A percentile compares a stretch with the other conserved stretches of the same genome.
Evolutionary conservation across 140 eudicot species (phyloP).

Genomic region (Oenanthe javanica): DNA sequence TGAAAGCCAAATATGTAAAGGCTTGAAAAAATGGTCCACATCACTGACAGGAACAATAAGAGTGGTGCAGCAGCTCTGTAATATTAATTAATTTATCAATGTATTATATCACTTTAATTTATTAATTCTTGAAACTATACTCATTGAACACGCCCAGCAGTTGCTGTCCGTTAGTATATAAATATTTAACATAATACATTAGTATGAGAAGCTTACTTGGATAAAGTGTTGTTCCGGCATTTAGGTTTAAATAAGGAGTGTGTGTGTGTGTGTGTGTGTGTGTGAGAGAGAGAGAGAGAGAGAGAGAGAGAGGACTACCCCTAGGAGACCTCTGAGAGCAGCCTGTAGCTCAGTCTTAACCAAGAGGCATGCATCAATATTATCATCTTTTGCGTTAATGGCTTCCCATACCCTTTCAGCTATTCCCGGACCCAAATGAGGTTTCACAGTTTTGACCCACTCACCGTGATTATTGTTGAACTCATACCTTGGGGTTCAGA

Average conservation of each 20-base stretch:
- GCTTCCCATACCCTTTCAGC: constrained; percentile 76
- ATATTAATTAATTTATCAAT: neutral
- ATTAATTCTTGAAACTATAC: too few relatives aligned
- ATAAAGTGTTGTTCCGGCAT: too few relatives aligned
- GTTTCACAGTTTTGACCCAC: constrained; percentile 71
- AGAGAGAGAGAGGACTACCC: constrained; percentile 30
- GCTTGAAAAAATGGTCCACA: neutral
- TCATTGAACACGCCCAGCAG: too few relatives aligned
- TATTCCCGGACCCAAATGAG: constrained; percentile 74
- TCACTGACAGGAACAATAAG: neutral
- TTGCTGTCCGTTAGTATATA: too few relatives aligned
- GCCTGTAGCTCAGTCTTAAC: constrained; percentile 52
- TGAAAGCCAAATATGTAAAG: neutral
- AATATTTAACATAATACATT: too few relatives aligned
- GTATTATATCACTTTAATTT: neutral
- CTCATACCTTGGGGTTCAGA: constrained; percentile 44
- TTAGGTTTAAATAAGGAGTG: too few relatives aligned
- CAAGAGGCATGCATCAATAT: constrained; percentile 32
- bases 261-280: too few relatives aligned
- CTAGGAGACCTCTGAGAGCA: constrained; percentile 65
- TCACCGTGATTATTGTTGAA: constrained; percentile 84
- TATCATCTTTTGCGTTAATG: constrained; percentile 43
- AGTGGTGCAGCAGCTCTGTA: neutral
- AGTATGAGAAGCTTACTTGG: too few relatives aligned
- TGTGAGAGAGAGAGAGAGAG: too few relatives aligned